phyloP scores from a whole-genome alignment of 1,284 basidiomycete genomes.

The Bondarzewia mesenterica region DNA sequence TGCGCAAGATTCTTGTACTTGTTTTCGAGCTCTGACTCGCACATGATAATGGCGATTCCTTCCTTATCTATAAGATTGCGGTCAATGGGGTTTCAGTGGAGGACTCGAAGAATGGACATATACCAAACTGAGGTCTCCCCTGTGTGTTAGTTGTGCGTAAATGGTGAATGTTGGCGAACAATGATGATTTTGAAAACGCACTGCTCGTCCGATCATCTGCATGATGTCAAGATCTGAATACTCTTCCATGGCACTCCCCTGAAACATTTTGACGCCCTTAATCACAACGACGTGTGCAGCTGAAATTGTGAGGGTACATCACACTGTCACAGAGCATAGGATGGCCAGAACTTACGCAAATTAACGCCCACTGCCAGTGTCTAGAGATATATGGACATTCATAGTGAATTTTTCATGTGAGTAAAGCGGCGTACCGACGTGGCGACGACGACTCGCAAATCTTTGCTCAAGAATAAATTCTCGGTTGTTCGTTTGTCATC shows the following conservation, averaged over 20 bases:
- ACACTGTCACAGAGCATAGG: background rate
- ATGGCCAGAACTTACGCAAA: slow-evolving; percentile 46
- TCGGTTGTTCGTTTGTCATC: slow-evolving; percentile 70
- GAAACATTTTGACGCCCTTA: slow-evolving; percentile 71
- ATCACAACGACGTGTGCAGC: slow-evolving; percentile 79
- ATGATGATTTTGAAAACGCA: slow-evolving; percentile 18
- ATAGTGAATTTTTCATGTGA: background rate
- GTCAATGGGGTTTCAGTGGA: background rate
- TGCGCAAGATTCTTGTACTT: slow-evolving; percentile 65
- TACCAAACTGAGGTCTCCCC: slow-evolving; percentile 91
- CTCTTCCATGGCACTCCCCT: slow-evolving; percentile 55
- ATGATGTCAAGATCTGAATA: slow-evolving; percentile 80
- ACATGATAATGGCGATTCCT: slow-evolving; percentile 73
- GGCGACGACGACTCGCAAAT: slow-evolving; percentile 61
- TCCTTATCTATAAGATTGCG: slow-evolving; percentile 49
- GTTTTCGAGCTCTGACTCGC: slow-evolving; percentile 61
- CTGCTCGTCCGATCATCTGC: slow-evolving; percentile 82
- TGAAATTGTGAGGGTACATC: slow-evolving; percentile 18
- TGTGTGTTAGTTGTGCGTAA: slow-evolving; percentile 24
- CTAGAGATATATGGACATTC: slow-evolving; percentile 16
- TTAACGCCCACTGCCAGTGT: slow-evolving; percentile 88
- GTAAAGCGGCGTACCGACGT: slow-evolving; percentile 49
- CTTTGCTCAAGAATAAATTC: slow-evolving; percentile 57
- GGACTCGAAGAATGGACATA: too few relatives aligned
- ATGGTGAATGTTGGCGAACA: background rate